phyloP scores from a whole-genome alignment of 768 basidiomycete species.

The Antrodiella citrinella region DNA sequence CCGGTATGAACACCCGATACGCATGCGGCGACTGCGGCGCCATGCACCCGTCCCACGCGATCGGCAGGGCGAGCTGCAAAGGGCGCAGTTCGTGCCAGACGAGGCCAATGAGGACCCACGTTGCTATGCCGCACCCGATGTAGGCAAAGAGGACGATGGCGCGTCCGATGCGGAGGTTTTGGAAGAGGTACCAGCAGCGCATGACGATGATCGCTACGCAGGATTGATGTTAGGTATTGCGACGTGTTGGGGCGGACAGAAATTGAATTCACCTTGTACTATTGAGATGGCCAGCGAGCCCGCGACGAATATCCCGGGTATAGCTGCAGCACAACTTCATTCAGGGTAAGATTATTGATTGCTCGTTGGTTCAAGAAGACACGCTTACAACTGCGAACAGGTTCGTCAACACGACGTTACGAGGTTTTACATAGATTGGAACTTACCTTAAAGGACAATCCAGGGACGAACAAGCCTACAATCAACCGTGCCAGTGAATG shows the following conservation, averaged over 20 bases:
- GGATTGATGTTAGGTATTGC: too few relatives aligned
- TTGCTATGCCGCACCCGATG: constrained; percentile 4
- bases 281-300: background rate
- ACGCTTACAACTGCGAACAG: constrained; percentile 9
- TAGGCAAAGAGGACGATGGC: constrained; percentile 7
- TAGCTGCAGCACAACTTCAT: background rate
- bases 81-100: constrained; percentile 8
- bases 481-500: background rate
- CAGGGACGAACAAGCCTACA: background rate
- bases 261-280: background rate
- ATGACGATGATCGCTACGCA: constrained; percentile 13
- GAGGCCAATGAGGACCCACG: constrained; percentile 1
- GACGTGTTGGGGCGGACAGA: too few relatives aligned
- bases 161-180: constrained; percentile 7
- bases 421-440: too few relatives aligned
- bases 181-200: constrained; percentile 16
- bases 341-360: background rate
- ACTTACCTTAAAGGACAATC: background rate
- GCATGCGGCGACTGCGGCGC: constrained; percentile 10
- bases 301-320: background rate
- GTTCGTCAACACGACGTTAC: constrained; percentile 2
- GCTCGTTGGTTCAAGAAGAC: constrained; percentile 11
- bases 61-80: background rate
- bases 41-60: constrained; percentile 9
- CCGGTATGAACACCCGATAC: constrained; percentile 13